A percentile compares a stretch with the other conserved stretches of the same genome.
phyloP scores from a whole-genome alignment of 495 filamentous ascomycete genomes.

The Neurospora sp. region DNA sequence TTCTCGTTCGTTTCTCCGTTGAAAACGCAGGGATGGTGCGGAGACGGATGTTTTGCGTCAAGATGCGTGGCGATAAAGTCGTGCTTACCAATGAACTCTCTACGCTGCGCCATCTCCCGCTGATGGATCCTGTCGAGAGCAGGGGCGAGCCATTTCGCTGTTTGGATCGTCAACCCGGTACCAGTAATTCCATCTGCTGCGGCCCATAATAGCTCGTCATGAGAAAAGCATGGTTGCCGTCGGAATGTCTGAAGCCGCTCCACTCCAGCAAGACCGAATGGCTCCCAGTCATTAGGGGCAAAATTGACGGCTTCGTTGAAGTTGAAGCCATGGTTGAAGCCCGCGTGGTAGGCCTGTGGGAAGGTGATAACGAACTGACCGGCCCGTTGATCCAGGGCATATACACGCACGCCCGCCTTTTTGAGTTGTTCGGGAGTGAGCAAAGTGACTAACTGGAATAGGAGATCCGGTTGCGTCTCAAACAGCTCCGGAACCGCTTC shows the following conservation, averaged over 20 bases:
- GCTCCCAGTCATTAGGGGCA: slow-evolving; percentile 94
- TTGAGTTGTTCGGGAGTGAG: slow-evolving; percentile 89
- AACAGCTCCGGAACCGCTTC: slow-evolving; percentile 94
- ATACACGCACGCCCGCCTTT: slow-evolving; percentile 88
- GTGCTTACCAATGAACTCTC: slow-evolving; percentile 58
- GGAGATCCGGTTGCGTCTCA: slow-evolving; percentile 89
- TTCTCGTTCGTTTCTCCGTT: slow-evolving; percentile 27
- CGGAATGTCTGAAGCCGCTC: slow-evolving; percentile 80
- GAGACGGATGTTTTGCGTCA: slow-evolving; percentile 29
- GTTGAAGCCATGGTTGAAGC: slow-evolving; percentile 96
- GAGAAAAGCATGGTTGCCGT: slow-evolving; percentile 90
- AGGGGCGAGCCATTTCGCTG: slow-evolving; percentile 86
- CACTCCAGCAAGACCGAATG: slow-evolving; percentile 77
- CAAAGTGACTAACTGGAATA: slow-evolving; percentile 94
- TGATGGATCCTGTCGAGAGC: slow-evolving; percentile 67
- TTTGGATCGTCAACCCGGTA: slow-evolving; percentile 75
- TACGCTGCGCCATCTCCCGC: slow-evolving; percentile 59
- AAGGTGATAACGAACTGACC: slow-evolving; percentile 96
- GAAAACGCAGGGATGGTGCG: slow-evolving; percentile 31
- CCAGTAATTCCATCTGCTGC: slow-evolving; percentile 54
- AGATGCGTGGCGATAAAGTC: slow-evolving; percentile 39
- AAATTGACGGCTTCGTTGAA: slow-evolving; percentile 99
- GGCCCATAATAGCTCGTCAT: slow-evolving; percentile 91
- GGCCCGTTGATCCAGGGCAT: slow-evolving; percentile 84
- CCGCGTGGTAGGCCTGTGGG: slow-evolving; percentile 83